phyloP scores from a whole-genome alignment of 805 yeast genomes.

The Cyberlindnera maritima region DNA sequence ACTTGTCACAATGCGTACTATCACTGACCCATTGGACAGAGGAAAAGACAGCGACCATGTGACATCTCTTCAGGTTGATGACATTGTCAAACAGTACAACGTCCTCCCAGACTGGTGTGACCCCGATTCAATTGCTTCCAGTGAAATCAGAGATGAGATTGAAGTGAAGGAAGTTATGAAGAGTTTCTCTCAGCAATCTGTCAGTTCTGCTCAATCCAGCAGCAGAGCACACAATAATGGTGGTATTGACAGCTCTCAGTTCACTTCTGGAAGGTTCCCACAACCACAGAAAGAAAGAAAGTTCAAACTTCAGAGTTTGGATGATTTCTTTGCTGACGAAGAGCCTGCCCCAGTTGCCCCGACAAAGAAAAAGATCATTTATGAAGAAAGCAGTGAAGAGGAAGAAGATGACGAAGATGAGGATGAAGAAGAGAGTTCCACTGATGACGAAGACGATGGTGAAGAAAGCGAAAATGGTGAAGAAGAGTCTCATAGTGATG shows the following conservation, averaged over 20 bases:
- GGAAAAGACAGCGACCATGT: constrained; percentile 17
- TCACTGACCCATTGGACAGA: constrained; percentile 19
- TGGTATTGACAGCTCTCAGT: constrained; percentile 3
- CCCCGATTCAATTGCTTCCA: constrained; percentile 28
- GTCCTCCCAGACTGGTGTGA: constrained; percentile 46
- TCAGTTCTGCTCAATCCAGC: background rate
- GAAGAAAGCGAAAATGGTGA: constrained; percentile 2
- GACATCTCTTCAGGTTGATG: constrained; percentile 24
- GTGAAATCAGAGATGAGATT: constrained; percentile 35
- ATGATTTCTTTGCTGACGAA: constrained; percentile 73
- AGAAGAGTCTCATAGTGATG: background rate
- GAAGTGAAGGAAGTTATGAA: constrained; percentile 40
- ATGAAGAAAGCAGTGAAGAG: constrained; percentile 26
- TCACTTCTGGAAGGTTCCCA: background rate
- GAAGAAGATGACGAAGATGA: constrained; percentile 34
- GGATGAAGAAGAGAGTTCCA: constrained; percentile 28
- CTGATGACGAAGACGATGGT: constrained; percentile 16
- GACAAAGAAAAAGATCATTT: constrained; percentile 14
- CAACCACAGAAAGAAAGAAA: constrained; percentile 30
- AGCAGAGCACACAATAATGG: background rate
- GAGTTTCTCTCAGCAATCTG: constrained; percentile 16
- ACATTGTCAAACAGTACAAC: constrained; percentile 25
- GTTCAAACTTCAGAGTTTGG: constrained; percentile 72
- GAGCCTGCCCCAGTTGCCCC: constrained; percentile 21
- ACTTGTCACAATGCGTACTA: constrained; percentile 24